Conservation (phyloP, 768 basidiomycete species). For the Candolleomyces efflorescens region DNA sequence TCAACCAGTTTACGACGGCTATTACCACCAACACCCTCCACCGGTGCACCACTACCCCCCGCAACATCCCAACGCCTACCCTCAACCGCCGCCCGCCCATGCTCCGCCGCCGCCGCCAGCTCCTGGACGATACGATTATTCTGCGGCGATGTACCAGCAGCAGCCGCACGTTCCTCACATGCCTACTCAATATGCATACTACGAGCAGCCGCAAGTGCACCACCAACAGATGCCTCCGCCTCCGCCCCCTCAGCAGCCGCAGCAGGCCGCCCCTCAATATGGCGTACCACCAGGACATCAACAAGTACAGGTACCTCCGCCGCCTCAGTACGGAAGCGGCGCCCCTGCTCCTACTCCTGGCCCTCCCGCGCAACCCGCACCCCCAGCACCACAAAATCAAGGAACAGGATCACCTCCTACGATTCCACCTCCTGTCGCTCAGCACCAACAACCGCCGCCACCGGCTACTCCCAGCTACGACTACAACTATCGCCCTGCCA, state of each 20-base stretch:
- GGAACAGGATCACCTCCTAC: conserved; percentile 12
- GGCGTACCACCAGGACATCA: conserved; percentile 10
- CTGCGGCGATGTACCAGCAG: conserved; percentile 2
- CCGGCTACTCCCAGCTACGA: conserved; percentile 8
- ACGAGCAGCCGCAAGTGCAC: conserved; percentile 26
- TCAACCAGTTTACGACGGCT: conserved; percentile 25
- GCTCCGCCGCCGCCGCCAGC: conserved; percentile 11
- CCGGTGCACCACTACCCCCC: conserved; percentile 10
- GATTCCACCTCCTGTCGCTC: conserved; percentile 15
- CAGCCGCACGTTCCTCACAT: not conserved
- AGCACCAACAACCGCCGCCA: conserved; percentile 13
- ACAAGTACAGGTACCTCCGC: conserved; percentile 11
- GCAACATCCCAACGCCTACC: conserved; percentile 7
- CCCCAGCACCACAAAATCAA: conserved; percentile 10
- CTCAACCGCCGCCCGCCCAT: conserved; percentile 5
- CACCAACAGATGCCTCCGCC: conserved; percentile 19
- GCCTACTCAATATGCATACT: conserved; percentile 19
- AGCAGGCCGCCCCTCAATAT: conserved; percentile 10
- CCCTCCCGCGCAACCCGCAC: conserved; percentile 7
- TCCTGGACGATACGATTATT: conserved; percentile 7
- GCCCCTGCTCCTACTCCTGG: conserved; percentile 10
- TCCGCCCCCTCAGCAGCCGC: conserved; percentile 20
- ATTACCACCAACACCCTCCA: conserved; percentile 24
- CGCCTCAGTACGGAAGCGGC: conserved; percentile 15
- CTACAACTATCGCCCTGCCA: conserved; percentile 4